These are phyloP conservation scores for Phaeodactylum tricornutum DNA, from an alignment of 108 stramenopile genomes.

Conservation along the genomic window DNA sequence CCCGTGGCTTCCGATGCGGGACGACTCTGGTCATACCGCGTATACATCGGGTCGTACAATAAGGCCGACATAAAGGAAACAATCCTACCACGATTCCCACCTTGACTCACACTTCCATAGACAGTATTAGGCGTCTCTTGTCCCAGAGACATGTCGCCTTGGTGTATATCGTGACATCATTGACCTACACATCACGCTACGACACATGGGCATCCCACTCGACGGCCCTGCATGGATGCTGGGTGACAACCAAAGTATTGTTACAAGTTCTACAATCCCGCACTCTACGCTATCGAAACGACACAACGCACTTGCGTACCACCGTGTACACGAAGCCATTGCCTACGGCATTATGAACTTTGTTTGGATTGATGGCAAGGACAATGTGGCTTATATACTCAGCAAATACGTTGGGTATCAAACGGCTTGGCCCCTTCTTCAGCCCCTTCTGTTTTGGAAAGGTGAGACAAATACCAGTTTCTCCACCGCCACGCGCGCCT, in stretches of 20 bases:
- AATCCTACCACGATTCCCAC: no score
- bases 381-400: conserved; percentile 6
- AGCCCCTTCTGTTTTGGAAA: conserved; percentile 1
- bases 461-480: not conserved
- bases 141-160: not conserved
- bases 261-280: conserved; percentile 8
- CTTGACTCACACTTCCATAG: not conserved
- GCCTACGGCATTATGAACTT: conserved; percentile 6
- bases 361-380: not conserved
- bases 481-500: no score
- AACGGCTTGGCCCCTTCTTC: not conserved
- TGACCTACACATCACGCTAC: conserved; percentile 14
- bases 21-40: no score
- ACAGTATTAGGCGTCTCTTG: not conserved
- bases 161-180: not conserved
- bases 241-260: conserved; percentile 29
- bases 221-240: conserved; percentile 19
- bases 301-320: conserved; percentile 12
- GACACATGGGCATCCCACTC: conserved; percentile 16
- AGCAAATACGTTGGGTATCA: not conserved
- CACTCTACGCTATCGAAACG: conserved; percentile 12
- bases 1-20: no score
- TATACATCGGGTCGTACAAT: no score
- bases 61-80: no score
- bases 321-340: conserved; percentile 17